Base-by-base conservation (phyloP, 176 grass and related monocot species). In the Rhynchospora tenuis region DNA sequence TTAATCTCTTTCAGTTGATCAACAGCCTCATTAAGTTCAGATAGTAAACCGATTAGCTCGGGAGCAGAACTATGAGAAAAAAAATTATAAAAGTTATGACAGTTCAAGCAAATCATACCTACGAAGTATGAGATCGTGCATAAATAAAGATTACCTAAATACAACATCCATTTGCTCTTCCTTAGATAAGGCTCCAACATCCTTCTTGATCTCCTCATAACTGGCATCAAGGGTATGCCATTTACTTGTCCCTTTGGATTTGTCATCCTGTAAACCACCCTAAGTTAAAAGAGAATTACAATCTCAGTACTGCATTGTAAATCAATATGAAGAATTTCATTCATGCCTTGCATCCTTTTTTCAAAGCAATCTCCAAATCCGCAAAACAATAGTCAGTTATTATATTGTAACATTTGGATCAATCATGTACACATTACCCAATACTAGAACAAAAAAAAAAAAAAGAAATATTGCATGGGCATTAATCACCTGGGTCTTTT, bases 31-130 rank as follows among this genome's bases (percentile, higher is more conserved):
- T 89, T 93, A 42, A 98, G 83, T 77, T 98, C 95, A 59, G 88
- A 90, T 29, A 98, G 87, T 79, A 98, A 86, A 43, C 95, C 91
- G 76, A 98, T 84, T 54, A 98, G 83, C 83, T 98, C 95, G 63
- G 95, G 92, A 81, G 92, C 90, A 90, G 95, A 95, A 88, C 95
- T 92, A 75, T 81, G 68, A 85, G 54, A 79, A 88, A 86, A 68
- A 77, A 57, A 31, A n/a, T 83, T 56, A 72, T 28, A 59, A 2
- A 19, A 73, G 45, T 33, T 52, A 71, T 38, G 5, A 38, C 33
- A 85, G 11, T 59, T 58, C 55, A 46, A 38, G 15, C 47, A 85
- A 23, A 57, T 9, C 52, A 76, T 48, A 62, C 43, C 57, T 55
- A 27, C 26, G 5, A 46, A 58, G 47, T 42, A 74, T n/a, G 6